phyloP scores from a whole-genome alignment of 2,329 filamentous ascomycete genomes.

The Juglanconis sp. region DNA sequence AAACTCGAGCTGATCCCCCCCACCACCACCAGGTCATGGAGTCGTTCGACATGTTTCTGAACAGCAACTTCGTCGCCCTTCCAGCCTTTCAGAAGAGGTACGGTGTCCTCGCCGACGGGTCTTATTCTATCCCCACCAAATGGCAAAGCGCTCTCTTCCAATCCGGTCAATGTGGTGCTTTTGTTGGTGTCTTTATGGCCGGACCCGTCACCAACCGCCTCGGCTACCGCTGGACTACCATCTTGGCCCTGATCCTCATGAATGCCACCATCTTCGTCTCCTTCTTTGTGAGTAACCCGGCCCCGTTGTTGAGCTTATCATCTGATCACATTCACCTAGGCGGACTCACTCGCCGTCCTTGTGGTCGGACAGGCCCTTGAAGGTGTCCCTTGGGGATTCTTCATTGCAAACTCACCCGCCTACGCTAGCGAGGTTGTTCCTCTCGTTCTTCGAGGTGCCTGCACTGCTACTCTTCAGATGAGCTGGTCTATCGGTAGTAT shows the following conservation, averaged over 20 bases:
- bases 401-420: slow-evolving; percentile 62
- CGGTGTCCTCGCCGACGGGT: slow-evolving; percentile 28
- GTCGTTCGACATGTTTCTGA: slow-evolving; percentile 47
- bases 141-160: slow-evolving; percentile 59
- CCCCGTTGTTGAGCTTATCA: too few relatives aligned
- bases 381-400: slow-evolving; percentile 64
- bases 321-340: slow-evolving; percentile 19
- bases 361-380: slow-evolving; percentile 56
- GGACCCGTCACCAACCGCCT: slow-evolving; percentile 57
- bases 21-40: slow-evolving; percentile 41
- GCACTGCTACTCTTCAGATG: slow-evolving; percentile 63
- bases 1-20: background rate
- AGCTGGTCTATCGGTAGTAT: slow-evolving; percentile 63
- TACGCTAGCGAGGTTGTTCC: slow-evolving; percentile 62
- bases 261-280: slow-evolving; percentile 57
- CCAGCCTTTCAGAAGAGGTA: slow-evolving; percentile 34
- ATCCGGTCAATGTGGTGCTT: slow-evolving; percentile 55
- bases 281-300: slow-evolving; percentile 33
- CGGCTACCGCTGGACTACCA: slow-evolving; percentile 58
- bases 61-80: slow-evolving; percentile 44
- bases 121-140: slow-evolving; percentile 42
- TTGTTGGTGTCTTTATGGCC: slow-evolving; percentile 57
- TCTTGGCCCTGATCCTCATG: slow-evolving; percentile 51
- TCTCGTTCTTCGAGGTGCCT: slow-evolving; percentile 52
- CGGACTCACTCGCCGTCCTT: slow-evolving; percentile 38